Conservation (phyloP, 2,329 filamentous ascomycete species). For the Fusarium odoratissimum region DNA sequence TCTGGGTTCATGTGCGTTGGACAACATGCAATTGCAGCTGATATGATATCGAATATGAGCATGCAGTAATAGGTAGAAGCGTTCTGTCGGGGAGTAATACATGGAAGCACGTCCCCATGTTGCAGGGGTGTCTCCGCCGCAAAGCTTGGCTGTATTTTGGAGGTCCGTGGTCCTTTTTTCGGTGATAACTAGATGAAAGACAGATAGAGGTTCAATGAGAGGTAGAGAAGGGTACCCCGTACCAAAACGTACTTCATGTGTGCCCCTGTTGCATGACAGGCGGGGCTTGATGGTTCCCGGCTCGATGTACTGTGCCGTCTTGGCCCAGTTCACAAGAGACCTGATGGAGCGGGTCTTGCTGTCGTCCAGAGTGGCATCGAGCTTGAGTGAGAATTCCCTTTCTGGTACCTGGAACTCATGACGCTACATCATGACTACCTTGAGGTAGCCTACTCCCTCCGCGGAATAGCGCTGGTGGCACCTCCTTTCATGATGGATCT, state of each 20-base stretch:
- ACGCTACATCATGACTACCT: constrained; percentile 30
- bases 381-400: constrained; percentile 20
- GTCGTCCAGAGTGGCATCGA: constrained; percentile 4
- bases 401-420: constrained; percentile 35
- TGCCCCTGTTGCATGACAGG: constrained; percentile 28
- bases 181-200: constrained; percentile 13
- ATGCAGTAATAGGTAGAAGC: neutral
- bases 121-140: constrained; percentile 25
- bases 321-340: constrained; percentile 26
- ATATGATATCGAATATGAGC: neutral
- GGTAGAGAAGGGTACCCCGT: constrained; percentile 31
- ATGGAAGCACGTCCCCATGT: constrained; percentile 16
- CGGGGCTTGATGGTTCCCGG: constrained; percentile 16
- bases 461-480: constrained; percentile 26
- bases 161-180: constrained; percentile 6
- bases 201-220: constrained; percentile 8
- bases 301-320: constrained; percentile 32
- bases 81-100: neutral
- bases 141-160: constrained; percentile 28
- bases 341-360: constrained; percentile 15
- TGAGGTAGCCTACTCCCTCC: neutral
- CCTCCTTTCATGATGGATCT: constrained; percentile 33
- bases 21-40: constrained; percentile 4
- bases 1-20: neutral
- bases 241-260: constrained; percentile 28